A percentile compares a stretch with the other conserved stretches of the same genome.
Evolutionary conservation across 2,329 filamentous ascomycete genomes (phyloP).

Genomic region (Monilinia fructicola): DNA sequence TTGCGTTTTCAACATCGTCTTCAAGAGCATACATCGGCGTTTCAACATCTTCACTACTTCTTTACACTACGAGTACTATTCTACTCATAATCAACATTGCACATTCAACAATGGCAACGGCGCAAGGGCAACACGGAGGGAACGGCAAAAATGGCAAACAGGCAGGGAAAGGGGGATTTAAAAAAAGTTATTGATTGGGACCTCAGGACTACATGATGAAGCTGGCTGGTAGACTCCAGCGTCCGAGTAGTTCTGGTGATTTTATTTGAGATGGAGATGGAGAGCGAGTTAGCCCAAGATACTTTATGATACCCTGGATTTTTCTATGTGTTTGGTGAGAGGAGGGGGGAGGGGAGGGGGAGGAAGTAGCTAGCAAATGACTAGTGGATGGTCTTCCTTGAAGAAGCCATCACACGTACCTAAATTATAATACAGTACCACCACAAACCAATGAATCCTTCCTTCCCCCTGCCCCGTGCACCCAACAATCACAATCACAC

Average conservation of each 20-base stretch:
- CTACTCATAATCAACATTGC: neutral
- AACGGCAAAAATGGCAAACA: neutral
- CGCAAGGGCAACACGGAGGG: constrained; percentile 3
- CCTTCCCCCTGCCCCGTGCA: too few relatives aligned
- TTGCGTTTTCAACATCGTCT: neutral
- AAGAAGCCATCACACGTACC: too few relatives aligned
- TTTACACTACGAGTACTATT: neutral
- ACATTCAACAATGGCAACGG: neutral
- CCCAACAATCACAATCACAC: too few relatives aligned
- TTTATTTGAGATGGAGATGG: neutral
- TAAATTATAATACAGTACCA: too few relatives aligned
- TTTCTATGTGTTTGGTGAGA: too few relatives aligned
- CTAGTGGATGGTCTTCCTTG: too few relatives aligned
- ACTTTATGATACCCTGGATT: too few relatives aligned
- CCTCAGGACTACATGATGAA: neutral
- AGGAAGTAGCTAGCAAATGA: too few relatives aligned
- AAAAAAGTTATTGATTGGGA: constrained; percentile 10
- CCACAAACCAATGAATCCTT: too few relatives aligned
- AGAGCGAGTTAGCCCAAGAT: too few relatives aligned
- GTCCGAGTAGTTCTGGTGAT: neutral
- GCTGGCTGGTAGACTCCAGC: neutral
- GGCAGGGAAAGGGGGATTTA: neutral
- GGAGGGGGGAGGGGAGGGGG: too few relatives aligned
- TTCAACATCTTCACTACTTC: constrained; percentile 1
- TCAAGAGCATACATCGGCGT: constrained; percentile 1